These are phyloP conservation scores for Yarrowia porcina DNA, from an alignment of 805 yeast genomes.

Conservation along the genomic window DNA sequence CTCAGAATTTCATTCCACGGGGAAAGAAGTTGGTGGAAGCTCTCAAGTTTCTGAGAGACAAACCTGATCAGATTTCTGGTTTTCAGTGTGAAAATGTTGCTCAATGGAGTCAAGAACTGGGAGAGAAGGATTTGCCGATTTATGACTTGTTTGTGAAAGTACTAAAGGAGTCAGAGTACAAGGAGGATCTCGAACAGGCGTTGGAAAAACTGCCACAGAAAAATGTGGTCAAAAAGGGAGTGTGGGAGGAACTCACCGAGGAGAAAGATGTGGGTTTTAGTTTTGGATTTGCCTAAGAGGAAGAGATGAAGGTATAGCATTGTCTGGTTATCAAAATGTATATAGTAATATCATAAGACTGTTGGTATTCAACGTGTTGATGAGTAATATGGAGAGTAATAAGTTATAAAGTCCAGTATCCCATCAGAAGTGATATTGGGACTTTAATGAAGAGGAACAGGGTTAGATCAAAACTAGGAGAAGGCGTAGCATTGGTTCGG, in stretches of 20 bases:
- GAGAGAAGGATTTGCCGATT: background rate
- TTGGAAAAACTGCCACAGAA: background rate
- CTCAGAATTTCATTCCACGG: conserved; percentile 82
- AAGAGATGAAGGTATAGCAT: too few species aligned
- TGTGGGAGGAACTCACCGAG: conserved; percentile 50
- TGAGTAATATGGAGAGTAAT: too few species aligned
- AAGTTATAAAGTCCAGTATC: too few species aligned
- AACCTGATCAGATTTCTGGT: conserved; percentile 73
- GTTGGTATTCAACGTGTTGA: too few species aligned
- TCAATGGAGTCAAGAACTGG: background rate
- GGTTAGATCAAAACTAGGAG: too few species aligned
- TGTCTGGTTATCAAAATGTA: too few species aligned
- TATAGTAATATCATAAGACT: too few species aligned
- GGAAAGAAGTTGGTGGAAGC: conserved; percentile 56
- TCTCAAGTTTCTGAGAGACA: conserved; percentile 62
- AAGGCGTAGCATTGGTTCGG: too few species aligned
- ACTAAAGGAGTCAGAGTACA: background rate
- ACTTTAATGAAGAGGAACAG: too few species aligned
- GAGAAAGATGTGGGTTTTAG: conserved; percentile 35
- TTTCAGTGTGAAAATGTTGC: conserved; percentile 46
- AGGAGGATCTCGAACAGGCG: background rate
- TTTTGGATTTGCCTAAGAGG: conserved; percentile 39
- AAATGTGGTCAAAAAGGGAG: background rate
- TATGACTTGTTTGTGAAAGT: conserved; percentile 15
- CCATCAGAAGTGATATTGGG: too few species aligned